Evolutionary conservation across 352 stramenopile genomes (phyloP).

Genomic region (Phytophthora boehmeriae): DNA sequence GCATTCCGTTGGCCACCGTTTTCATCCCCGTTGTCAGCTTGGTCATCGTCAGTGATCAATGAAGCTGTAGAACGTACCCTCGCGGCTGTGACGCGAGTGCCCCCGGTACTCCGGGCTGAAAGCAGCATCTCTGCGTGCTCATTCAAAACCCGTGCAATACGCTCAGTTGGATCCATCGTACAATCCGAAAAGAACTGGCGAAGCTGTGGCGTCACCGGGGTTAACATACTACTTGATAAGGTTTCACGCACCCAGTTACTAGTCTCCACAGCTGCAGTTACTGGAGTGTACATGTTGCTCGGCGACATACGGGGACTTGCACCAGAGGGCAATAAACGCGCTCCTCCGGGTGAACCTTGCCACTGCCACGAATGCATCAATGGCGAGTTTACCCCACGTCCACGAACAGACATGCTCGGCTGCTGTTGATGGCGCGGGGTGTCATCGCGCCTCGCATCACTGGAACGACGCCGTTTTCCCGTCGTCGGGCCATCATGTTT

Average conservation of each 20-base stretch:
- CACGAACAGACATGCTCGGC: slow-evolving; percentile 7
- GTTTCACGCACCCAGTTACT: slow-evolving; percentile 84
- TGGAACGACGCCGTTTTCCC: slow-evolving; percentile 21
- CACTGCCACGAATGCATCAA: slow-evolving; percentile 68
- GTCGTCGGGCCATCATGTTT: slow-evolving; percentile 40
- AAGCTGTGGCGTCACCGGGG: slow-evolving; percentile 52
- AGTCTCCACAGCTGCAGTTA: slow-evolving; percentile 82
- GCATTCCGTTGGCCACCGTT: slow-evolving; percentile 19
- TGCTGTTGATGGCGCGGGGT: slow-evolving; percentile 40
- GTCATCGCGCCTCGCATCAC: slow-evolving; percentile 39
- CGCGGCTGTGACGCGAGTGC: slow-evolving; percentile 10
- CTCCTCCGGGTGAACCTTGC: slow-evolving; percentile 52
- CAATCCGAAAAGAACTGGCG: slow-evolving; percentile 68
- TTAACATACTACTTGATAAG: slow-evolving; percentile 40
- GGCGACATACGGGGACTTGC: slow-evolving; percentile 50
- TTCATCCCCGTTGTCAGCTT: slow-evolving; percentile 23
- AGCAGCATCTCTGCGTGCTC: slow-evolving; percentile 63
- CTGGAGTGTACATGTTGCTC: slow-evolving; percentile 62
- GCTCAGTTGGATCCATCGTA: slow-evolving; percentile 53
- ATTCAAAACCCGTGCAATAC: slow-evolving; percentile 52
- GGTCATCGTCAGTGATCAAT: slow-evolving; percentile 25
- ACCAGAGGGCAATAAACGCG: slow-evolving; percentile 14
- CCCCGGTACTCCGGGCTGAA: slow-evolving; percentile 30
- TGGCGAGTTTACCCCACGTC: slow-evolving; percentile 29
- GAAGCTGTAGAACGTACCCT: slow-evolving; percentile 17